These are phyloP conservation scores for Infundibulicybe gibba DNA, from an alignment of 768 basidiomycete species.

Conservation along the genomic window DNA sequence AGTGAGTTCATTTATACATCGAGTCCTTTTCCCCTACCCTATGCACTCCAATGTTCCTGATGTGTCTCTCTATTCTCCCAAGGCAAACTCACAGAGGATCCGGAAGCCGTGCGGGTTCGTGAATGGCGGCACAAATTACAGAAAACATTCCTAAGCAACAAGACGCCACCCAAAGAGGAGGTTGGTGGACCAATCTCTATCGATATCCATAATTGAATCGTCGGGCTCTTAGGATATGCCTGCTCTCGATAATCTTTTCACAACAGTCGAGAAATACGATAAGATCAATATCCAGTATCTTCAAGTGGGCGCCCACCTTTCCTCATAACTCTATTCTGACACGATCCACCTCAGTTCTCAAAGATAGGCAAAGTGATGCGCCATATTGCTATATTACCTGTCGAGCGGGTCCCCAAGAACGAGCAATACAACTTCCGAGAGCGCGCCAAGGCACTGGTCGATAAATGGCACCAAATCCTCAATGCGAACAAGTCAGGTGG, in stretches of 20 bases:
- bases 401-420: constrained; percentile 61
- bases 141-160: constrained; percentile 75
- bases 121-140: constrained; percentile 93
- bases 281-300: constrained; percentile 78
- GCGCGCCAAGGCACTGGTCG: constrained; percentile 65
- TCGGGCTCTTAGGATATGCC: constrained; percentile 66
- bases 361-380: constrained; percentile 89
- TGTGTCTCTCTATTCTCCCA: neutral
- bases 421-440: constrained; percentile 62
- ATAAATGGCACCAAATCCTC: constrained; percentile 62
- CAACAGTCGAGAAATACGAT: constrained; percentile 72
- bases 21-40: no score
- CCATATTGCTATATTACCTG: constrained; percentile 61
- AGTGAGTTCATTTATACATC: constrained; percentile 32
- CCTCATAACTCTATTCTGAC: neutral
- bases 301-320: constrained; percentile 22
- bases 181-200: constrained; percentile 32
- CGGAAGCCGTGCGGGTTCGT: constrained; percentile 61
- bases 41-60: constrained; percentile 1
- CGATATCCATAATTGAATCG: constrained; percentile 1
- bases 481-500: constrained; percentile 14
- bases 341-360: constrained; percentile 49
- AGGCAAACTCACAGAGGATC: constrained; percentile 41
- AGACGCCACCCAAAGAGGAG: constrained; percentile 59
- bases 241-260: constrained; percentile 65